phyloP scores from a whole-genome alignment of 371 early-diverging fungal genomes.

The Blastocladiella emersonii region DNA sequence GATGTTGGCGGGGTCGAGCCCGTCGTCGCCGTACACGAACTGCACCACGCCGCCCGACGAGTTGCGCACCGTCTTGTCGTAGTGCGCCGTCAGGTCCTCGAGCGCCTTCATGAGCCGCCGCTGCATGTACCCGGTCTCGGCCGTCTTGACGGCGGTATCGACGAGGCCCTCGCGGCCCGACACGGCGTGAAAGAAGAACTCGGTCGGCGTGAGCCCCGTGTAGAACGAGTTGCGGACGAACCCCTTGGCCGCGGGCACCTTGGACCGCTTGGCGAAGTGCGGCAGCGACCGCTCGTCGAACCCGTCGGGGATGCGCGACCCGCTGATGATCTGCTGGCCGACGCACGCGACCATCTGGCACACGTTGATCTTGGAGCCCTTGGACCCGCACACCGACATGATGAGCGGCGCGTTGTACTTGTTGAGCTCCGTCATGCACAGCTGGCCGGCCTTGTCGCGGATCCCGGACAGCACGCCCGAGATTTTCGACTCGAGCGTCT shows the following conservation, averaged over 20 bases:
- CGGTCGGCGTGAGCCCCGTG: slow-evolving; percentile 91
- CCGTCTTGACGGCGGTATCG: slow-evolving; percentile 7
- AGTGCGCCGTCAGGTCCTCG: slow-evolving; percentile 96
- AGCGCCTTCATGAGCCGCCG: slow-evolving; percentile 97
- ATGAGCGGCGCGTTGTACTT: slow-evolving; percentile 97
- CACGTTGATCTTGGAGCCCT: slow-evolving; percentile 97
- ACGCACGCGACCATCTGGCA: slow-evolving; percentile 99
- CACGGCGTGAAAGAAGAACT: slow-evolving; percentile 99
- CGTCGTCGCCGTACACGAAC: slow-evolving; percentile 98
- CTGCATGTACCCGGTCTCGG: slow-evolving; percentile 91
- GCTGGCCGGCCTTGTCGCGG: slow-evolving; percentile 65
- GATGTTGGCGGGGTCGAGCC: slow-evolving; percentile 92
- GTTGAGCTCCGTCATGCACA: slow-evolving; percentile 76
- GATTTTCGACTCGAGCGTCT: slow-evolving; percentile 72
- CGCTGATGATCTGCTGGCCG: slow-evolving; percentile 99
- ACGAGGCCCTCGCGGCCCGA: slow-evolving; percentile 95
- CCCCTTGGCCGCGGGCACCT: slow-evolving; percentile 90
- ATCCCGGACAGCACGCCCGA: slow-evolving; percentile 70
- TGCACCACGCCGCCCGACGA: slow-evolving; percentile 85
- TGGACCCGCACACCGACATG: slow-evolving; percentile 98
- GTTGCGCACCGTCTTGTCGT: slow-evolving; percentile 96
- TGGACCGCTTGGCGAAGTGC: slow-evolving; percentile 98
- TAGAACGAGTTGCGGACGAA: slow-evolving; percentile 98
- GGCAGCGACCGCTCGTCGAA: slow-evolving; percentile 94
- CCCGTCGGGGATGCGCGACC: slow-evolving; percentile 97